phyloP scores from a whole-genome alignment of 176 grass and related monocot genomes.

The Oropetium thomaeum region DNA sequence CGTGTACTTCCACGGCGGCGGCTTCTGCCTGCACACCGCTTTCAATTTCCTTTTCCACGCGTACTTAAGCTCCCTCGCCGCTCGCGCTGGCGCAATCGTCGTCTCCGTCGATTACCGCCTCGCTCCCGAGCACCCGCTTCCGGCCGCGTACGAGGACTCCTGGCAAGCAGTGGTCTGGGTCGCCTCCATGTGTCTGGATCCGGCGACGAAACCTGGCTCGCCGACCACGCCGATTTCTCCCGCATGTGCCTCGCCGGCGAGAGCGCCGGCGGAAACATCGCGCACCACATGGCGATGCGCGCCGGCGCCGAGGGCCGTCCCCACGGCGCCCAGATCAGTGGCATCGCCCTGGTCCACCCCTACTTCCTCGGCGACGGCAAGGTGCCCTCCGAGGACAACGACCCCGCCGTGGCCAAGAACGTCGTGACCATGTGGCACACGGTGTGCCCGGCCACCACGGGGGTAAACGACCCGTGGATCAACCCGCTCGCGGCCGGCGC shows the following conservation, averaged over 20 bases:
- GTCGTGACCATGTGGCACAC: slow-evolving; percentile 46
- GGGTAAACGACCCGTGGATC: slow-evolving; percentile 44
- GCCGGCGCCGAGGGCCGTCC: slow-evolving; percentile 15
- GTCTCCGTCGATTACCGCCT: slow-evolving; percentile 73
- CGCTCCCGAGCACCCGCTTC: slow-evolving; percentile 68
- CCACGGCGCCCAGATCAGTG: slow-evolving; percentile 15
- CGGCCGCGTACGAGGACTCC: slow-evolving; percentile 48
- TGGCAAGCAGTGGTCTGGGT: slow-evolving; percentile 53
- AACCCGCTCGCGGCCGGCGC: slow-evolving; percentile 46
- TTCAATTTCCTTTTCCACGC: slow-evolving; percentile 50
- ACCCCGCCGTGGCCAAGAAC: slow-evolving; percentile 31
- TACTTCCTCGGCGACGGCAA: slow-evolving; percentile 42
- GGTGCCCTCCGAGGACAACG: slow-evolving; percentile 38
- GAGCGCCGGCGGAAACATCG: slow-evolving; percentile 61
- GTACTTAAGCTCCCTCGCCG: slow-evolving; percentile 46
- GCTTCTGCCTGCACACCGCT: slow-evolving; percentile 38
- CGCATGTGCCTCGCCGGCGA: slow-evolving; percentile 54
- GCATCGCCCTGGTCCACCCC: slow-evolving; percentile 52
- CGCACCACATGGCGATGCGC: slow-evolving; percentile 51
- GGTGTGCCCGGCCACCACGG: slow-evolving; percentile 40
- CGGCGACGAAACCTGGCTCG: slow-evolving; percentile 47
- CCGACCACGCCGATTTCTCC: slow-evolving; percentile 41
- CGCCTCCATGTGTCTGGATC: slow-evolving; percentile 22
- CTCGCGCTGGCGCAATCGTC: slow-evolving; percentile 37
- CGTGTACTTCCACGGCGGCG: slow-evolving; percentile 53